A percentile compares a stretch with the other conserved stretches of the same genome.
Conservation (phyloP, 179 eudicot genomes). For the Silene noctiflora region DNA sequence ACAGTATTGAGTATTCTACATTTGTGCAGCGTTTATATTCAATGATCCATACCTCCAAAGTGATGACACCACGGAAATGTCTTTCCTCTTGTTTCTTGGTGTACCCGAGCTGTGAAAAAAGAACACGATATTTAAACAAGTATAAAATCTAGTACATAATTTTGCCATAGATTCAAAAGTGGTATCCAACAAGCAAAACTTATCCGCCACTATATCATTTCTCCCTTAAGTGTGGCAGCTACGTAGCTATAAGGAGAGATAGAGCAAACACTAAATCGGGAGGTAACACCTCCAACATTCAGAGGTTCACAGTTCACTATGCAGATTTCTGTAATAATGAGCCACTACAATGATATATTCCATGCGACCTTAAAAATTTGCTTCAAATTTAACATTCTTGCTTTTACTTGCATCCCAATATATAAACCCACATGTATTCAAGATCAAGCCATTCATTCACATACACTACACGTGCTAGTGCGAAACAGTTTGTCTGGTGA, state of each 20-base stretch:
- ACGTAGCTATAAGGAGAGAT: neutral
- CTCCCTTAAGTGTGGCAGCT: neutral
- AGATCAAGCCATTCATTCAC: neutral
- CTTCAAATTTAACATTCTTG: neutral
- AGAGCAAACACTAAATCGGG: neutral
- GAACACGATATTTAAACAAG: neutral
- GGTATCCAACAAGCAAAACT: neutral
- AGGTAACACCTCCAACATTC: neutral
- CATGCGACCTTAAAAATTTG: neutral
- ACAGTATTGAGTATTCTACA: neutral
- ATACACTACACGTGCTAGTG: neutral
- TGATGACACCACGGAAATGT: constrained; percentile 94
- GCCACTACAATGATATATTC: neutral
- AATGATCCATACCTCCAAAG: constrained; percentile 70
- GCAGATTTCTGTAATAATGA: no score
- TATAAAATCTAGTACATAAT: neutral
- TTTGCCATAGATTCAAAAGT: neutral
- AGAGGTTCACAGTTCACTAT: neutral
- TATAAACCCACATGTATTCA: neutral
- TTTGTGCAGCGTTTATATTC: neutral
- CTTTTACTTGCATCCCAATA: neutral
- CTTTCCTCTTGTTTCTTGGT: constrained; percentile 97
- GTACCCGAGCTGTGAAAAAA: constrained; percentile 85
- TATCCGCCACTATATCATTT: neutral
- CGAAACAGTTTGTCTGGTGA: neutral